Base-by-base conservation (phyloP, 495 filamentous ascomycete genomes). In the Lophium mytilinum region DNA sequence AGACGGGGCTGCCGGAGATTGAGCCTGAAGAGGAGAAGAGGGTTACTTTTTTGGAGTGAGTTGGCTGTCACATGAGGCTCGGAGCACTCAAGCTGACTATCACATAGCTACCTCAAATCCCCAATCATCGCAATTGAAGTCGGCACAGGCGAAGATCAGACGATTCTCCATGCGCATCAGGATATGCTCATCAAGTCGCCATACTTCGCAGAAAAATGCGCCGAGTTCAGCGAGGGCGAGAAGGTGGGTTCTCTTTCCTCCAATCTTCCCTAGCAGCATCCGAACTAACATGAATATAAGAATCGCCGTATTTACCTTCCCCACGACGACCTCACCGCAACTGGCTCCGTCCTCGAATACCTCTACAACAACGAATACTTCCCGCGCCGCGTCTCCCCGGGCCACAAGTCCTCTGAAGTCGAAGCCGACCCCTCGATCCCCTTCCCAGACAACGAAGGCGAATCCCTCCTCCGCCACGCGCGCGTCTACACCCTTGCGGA, bases 301-400 rank as follows among this genome's bases (percentile, higher is more conserved):
- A 73, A 81, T 69, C 83, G 82, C 52, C 75, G 80, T 50, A 83
- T 96, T 61, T 72, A 84, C 37, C 84, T 96, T 36, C 68, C 77
- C 0, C 73, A 77, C 59, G 86, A 89, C 58, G 80, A 92, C 62
- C 72, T 93, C 30, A 87, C 90, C 57, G 88, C 91, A 36, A 84
- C 91, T 55, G 83, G 88, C 35, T 90, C 83, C 72, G 90, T 95
- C 66, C 81, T 97, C 63, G 86, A 96, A 73, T 97, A 85, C 72
- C 82, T 94, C 34, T 97, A 97, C 73, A 95, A 88, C 1, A 82
- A 81, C 69, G 88, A 97, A 69, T 96, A 96, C 77, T 89, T 88
- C 69, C 85, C 88, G 3, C 74, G 76, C 57, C 83, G 84, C 62
- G 51, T 84, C 14, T 67, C 76, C n/a, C 24, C 24, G 6, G 75